Evolutionary conservation across 1,139 yeast genomes (phyloP), one percentile per base, ranked within the genome.

Genomic region (Lodderomyces theae): DNA sequence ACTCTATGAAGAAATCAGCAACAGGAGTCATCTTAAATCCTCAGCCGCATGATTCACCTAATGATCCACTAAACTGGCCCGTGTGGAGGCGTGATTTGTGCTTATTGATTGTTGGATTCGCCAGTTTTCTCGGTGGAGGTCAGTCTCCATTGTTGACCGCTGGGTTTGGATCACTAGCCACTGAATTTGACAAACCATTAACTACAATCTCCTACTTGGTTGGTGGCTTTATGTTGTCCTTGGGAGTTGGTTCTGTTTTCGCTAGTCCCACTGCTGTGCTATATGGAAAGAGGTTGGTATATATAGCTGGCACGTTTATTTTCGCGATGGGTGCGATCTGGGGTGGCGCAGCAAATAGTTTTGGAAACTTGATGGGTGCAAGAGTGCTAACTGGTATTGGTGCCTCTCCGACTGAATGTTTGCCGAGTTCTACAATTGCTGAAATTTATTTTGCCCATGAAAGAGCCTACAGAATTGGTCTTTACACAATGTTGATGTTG

Each of bases 61-160:
- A 85, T 54, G 92, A 84, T 53, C 92, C 92, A 0, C 64, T 84
- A 37, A 84, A 84, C 54, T 82, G 87, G 88, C 82, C 84, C 1
- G 53, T 72, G 5, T 77, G 81, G 79, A 65, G 76, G 35, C 62
- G 83, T 32, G 85, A 79, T 48, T 47, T 77, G 41, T 77, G 82
- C 18, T 60, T 79, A 38, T 51, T 68, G 17, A 72, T 73, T 26
- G 71, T 79, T 36, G 84, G 85, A 2, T 72, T 77, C 49, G 82
- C 77, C 46, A 74, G 80, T 17, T 77, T 80, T 49, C 58, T 80
- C 6, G 80, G 81, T 9, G 86, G 86, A 22, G 86, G 86, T 34
- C 81, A 77, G 59, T 70, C 82, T 2, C 80, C 86, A 1, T 58
- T 80, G 34, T 62, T 80, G 43, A 84, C 85, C 0, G 79, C 85